Conservation (phyloP, 306 rosid species). For the Quercus mongolica region DNA sequence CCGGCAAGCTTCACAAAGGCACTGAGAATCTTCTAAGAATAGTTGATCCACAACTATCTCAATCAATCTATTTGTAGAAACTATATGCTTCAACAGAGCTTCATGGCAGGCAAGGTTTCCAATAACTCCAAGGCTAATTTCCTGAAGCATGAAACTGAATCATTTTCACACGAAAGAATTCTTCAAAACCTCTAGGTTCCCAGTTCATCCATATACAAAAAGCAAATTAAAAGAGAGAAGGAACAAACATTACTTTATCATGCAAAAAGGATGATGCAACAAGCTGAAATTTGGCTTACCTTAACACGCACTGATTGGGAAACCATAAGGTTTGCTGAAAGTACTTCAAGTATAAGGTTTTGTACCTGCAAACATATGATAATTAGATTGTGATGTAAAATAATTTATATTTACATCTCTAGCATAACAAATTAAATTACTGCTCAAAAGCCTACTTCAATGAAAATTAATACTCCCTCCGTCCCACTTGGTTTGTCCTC, state of each 20-base stretch:
- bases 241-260: neutral
- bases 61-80: constrained; percentile 54
- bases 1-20: constrained; percentile 85
- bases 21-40: constrained; percentile 74
- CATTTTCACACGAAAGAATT: constrained; percentile 16
- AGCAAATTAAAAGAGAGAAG: neutral
- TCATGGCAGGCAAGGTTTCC: constrained; percentile 94
- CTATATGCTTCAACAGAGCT: constrained; percentile 51
- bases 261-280: neutral
- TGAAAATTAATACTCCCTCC: neutral
- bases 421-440: neutral
- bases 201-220: neutral
- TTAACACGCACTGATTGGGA: constrained; percentile 62
- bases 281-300: constrained; percentile 41
- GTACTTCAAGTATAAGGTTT: constrained; percentile 82
- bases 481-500: no score
- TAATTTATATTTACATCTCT: neutral
- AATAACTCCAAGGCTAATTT: constrained; percentile 70
- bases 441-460: neutral
- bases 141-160: constrained; percentile 50
- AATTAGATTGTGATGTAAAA: neutral
- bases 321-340: constrained; percentile 60
- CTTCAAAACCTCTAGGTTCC: constrained; percentile 10
- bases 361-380: constrained; percentile 55
- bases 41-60: constrained; percentile 58